A percentile compares a stretch with the other conserved stretches of the same genome.
These are phyloP conservation scores for Salix koriyanagi DNA, from an alignment of 345 rosid species.

Conservation along the genomic window DNA sequence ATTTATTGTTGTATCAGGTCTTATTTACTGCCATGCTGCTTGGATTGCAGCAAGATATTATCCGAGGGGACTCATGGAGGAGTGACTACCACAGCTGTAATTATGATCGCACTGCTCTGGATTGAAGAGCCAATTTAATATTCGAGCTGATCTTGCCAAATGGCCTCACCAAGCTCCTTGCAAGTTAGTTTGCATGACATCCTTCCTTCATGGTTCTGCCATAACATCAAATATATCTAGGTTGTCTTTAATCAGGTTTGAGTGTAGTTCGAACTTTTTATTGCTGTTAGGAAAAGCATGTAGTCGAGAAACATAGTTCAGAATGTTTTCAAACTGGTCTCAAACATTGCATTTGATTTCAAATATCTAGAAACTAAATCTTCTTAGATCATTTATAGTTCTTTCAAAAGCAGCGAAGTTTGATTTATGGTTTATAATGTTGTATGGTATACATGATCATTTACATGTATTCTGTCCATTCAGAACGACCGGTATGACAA, in stretches of 20 bases:
- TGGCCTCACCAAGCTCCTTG: background rate
- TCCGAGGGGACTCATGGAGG: background rate
- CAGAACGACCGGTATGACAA: too few relatives aligned
- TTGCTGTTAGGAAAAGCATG: background rate
- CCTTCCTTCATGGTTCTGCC: background rate
- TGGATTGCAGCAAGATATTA: background rate
- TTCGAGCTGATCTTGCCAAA: background rate
- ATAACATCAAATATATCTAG: background rate
- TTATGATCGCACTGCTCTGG: background rate
- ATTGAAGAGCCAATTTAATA: conserved; percentile 5
- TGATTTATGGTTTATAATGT: background rate
- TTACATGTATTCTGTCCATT: background rate
- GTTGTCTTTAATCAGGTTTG: background rate
- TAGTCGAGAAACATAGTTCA: background rate
- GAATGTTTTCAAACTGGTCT: background rate
- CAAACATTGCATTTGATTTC: background rate
- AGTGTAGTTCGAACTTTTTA: background rate
- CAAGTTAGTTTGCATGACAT: background rate
- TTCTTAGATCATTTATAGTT: too few relatives aligned
- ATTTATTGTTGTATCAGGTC: conserved; percentile 4
- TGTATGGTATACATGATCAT: background rate
- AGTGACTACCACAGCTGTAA: background rate
- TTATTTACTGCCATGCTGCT: conserved; percentile 1
- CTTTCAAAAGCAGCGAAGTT: background rate
- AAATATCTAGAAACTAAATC: background rate